Base-by-base conservation (phyloP, 257 asterid species). In the Rauvolfia tetraphylla region DNA sequence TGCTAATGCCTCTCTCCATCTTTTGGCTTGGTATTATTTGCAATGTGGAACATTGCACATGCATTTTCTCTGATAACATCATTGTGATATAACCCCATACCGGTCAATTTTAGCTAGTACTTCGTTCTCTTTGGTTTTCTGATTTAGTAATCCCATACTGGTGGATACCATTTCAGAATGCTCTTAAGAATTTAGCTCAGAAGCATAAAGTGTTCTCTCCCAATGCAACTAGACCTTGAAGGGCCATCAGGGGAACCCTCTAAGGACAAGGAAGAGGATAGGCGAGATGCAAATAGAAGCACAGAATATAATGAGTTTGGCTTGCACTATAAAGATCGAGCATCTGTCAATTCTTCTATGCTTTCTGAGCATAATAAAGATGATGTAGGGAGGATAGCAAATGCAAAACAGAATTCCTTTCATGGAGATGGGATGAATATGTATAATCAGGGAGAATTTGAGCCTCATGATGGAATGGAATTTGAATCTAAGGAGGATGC, bases 401-500 rank as follows among this genome's bases (percentile, higher is more conserved):
- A 39, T 70, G 33, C 20, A 29, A 46, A 48, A 14, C 39, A 78
- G 41, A 71, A 42, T 48, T 53, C 74, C 75, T 31, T 81, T 36
- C 56, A 17, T 80, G 78, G 69, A 69, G 79, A 75, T 74, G 68
- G 76, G 58, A 65, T 38, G 38, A 78, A 61, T 59, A 75, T 72
- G 53, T 71, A 73, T 79, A 54, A 44, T 73, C 73, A 29, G 46
- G 76, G 76, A 53, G 54, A 79, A 25, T 38, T 76, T 42, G 89
- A 84, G 71, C 85, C 79, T 42, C 81, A 75, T 77, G 88, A 81
- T 58, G 79, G 79, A 69, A 80, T 80, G 87, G 89, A 85, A 63
- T 88, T 86, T 48, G 89, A 86, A 2, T 88, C 90, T 71, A 88
- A 88, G 77, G 88, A 88, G 80, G 86, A 86, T 22, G 90, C 92